A percentile compares a stretch with the other conserved stretches of the same genome.
Evolutionary conservation across 1,139 yeast genomes (phyloP).

Genomic region (Lipomyces yarrowii): DNA sequence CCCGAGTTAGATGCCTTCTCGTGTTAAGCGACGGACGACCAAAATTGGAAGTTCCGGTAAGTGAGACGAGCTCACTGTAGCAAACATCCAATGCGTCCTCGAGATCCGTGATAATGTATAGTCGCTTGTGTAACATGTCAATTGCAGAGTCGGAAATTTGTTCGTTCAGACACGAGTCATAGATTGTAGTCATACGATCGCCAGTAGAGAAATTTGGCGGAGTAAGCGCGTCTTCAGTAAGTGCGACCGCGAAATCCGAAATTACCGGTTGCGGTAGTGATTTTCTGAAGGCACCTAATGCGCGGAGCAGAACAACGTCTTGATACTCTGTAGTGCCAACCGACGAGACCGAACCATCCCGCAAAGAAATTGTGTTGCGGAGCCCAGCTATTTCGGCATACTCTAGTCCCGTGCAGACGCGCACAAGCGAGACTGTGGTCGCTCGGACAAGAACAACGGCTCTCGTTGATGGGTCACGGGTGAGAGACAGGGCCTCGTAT

Average conservation of each 20-base stretch:
- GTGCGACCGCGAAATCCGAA: conserved; percentile 17
- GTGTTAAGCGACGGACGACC: conserved; percentile 21
- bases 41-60: background rate
- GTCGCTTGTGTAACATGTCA: conserved; percentile 25
- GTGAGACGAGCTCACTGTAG: conserved; percentile 10
- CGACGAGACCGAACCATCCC: background rate
- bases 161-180: conserved; percentile 23
- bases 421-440: conserved; percentile 22
- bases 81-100: conserved; percentile 21
- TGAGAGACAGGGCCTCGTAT: conserved; percentile 53
- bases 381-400: conserved; percentile 17
- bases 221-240: conserved; percentile 17
- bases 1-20: conserved; percentile 9
- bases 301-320: conserved; percentile 14
- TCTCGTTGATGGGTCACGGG: conserved; percentile 21
- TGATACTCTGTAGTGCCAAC: background rate
- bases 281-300: conserved; percentile 19
- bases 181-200: conserved; percentile 23
- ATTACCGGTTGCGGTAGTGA: conserved; percentile 26
- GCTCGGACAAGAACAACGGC: conserved; percentile 25
- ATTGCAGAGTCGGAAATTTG: conserved; percentile 30
- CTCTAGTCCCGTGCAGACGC: conserved; percentile 25
- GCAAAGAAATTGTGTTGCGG: conserved; percentile 6
- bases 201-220: conserved; percentile 22
- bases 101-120: conserved; percentile 14